Conservation (phyloP, 345 rosid genomes). For the Acer campestre region DNA sequence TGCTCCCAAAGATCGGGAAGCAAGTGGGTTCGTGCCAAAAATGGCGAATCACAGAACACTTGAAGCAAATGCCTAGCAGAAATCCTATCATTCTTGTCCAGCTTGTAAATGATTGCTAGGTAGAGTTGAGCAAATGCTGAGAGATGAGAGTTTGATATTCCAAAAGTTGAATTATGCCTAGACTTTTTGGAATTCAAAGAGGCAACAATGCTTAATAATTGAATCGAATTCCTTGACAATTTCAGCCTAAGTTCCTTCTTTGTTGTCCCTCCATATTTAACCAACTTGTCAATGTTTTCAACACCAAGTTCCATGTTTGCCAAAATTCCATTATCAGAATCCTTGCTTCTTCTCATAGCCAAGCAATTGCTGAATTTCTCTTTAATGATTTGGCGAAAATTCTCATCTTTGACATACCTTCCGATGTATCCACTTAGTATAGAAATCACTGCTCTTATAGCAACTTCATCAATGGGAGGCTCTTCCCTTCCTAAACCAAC, state of each 20-base stretch:
- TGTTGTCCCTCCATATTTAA: constrained; percentile 22
- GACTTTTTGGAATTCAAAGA: constrained; percentile 44
- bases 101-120: constrained; percentile 56
- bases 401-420: constrained; percentile 44
- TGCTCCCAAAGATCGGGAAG: constrained; percentile 76
- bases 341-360: constrained; percentile 15
- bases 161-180: constrained; percentile 38
- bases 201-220: constrained; percentile 44
- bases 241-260: constrained; percentile 32
- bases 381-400: constrained; percentile 40
- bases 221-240: constrained; percentile 36
- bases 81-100: constrained; percentile 51
- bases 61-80: constrained; percentile 59
- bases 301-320: constrained; percentile 43
- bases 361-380: constrained; percentile 45
- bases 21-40: constrained; percentile 55
- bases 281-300: constrained; percentile 41
- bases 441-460: constrained; percentile 49
- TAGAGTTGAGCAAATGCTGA: constrained; percentile 64
- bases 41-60: constrained; percentile 56
- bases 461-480: constrained; percentile 50
- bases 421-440: constrained; percentile 59
- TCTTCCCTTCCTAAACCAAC: constrained; percentile 27
- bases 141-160: constrained; percentile 55
- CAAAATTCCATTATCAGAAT: constrained; percentile 32